These are phyloP conservation scores for Populus simonii DNA, from an alignment of 345 rosid genomes.

Conservation along the genomic window DNA sequence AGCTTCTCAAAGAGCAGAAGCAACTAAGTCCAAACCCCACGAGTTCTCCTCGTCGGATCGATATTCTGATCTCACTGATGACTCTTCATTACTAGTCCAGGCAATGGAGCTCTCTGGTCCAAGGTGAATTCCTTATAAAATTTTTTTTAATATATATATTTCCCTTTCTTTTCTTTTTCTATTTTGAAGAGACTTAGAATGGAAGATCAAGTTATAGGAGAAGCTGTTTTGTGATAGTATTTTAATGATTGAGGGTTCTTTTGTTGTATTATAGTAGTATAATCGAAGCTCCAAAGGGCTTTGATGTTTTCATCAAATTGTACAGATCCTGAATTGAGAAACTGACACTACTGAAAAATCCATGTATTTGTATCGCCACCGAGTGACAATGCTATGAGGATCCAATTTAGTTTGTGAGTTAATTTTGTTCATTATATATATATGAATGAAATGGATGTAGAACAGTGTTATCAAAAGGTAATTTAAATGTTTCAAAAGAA, in stretches of 20 bases:
- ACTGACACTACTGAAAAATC: conserved; percentile 12
- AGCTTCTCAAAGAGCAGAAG: conserved; percentile 81
- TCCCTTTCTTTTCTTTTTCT: background rate
- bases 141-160: background rate
- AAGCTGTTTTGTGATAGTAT: conserved; percentile 9
- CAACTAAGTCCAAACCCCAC: conserved; percentile 53
- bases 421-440: background rate
- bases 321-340: conserved; percentile 33
- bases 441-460: no score
- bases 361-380: conserved; percentile 7
- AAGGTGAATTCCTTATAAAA: conserved; percentile 43
- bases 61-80: conserved; percentile 93
- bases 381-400: background rate
- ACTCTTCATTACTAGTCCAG: conserved; percentile 83
- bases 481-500: no score
- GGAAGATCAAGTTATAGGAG: conserved; percentile 11
- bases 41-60: conserved; percentile 87
- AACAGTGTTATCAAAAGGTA: no score
- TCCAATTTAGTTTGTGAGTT: background rate
- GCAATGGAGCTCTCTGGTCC: conserved; percentile 99
- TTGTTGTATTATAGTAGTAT: conserved; percentile 25
- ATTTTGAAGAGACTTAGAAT: conserved; percentile 10
- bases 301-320: conserved; percentile 27
- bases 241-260: conserved; percentile 1
- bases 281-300: conserved; percentile 24